Evolutionary conservation across 2,329 filamentous ascomycete genomes (phyloP).

Genomic region (Nothopassalora personata): DNA sequence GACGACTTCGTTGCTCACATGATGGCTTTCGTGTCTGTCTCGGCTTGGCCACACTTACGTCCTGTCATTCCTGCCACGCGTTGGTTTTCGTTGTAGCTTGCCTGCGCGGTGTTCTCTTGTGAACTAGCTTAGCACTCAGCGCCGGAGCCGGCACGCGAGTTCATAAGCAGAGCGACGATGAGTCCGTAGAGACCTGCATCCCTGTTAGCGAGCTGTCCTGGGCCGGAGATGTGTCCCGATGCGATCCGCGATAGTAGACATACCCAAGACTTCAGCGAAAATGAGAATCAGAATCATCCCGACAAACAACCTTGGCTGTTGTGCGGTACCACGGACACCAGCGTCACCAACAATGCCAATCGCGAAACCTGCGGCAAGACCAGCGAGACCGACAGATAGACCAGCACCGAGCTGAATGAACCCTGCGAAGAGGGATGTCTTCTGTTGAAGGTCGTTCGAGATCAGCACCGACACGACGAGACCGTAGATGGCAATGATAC

Average conservation of each 20-base stretch:
- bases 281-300: conserved; percentile 99
- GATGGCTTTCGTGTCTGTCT: neutral
- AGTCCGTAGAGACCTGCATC: conserved; percentile 87
- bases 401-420: conserved; percentile 52
- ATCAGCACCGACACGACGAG: conserved; percentile 51
- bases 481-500: conserved; percentile 97
- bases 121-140: conserved; percentile 59
- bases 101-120: conserved; percentile 47
- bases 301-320: conserved; percentile 82
- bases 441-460: conserved; percentile 48
- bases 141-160: conserved; percentile 66
- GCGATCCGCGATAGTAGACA: conserved; percentile 33
- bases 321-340: conserved; percentile 79
- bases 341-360: conserved; percentile 64
- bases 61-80: conserved; percentile 8
- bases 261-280: conserved; percentile 98
- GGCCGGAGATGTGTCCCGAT: neutral
- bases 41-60: conserved; percentile 1
- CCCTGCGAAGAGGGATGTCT: conserved; percentile 45
- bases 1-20: neutral
- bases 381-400: conserved; percentile 44
- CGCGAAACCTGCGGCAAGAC: conserved; percentile 41
- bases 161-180: conserved; percentile 98
- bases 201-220: conserved; percentile 10
- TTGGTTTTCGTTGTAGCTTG: conserved; percentile 24